Evolutionary conservation across 1,139 yeast genomes (phyloP).

Genomic region (Candida anutae): DNA sequence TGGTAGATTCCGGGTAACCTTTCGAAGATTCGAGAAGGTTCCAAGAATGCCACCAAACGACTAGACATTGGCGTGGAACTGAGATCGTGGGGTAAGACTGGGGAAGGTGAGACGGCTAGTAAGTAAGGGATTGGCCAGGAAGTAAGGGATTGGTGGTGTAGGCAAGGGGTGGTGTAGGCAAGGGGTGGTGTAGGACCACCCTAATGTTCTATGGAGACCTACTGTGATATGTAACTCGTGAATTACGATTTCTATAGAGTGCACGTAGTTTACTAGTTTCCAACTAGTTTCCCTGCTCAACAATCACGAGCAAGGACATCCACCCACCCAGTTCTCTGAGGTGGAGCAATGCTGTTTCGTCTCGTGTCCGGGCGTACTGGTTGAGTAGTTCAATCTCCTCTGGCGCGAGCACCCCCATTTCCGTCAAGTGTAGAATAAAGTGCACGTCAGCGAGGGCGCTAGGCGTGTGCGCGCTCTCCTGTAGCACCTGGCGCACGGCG

Average conservation of each 20-base stretch:
- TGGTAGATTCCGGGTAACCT: conserved; percentile 3
- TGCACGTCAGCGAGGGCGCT: conserved; percentile 68
- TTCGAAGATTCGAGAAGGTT: conserved; percentile 2
- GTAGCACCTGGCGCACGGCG: conserved; percentile 36
- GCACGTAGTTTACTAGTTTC: no score
- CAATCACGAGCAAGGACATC: conserved; percentile 63
- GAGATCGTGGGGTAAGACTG: no score
- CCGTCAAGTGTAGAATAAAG: conserved; percentile 49
- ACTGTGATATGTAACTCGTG: no score
- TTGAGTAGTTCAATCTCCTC: conserved; percentile 45
- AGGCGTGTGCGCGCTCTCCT: conserved; percentile 28
- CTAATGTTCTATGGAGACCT: no score
- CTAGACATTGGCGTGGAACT: no score
- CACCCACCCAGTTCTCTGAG: conserved; percentile 65
- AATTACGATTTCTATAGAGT: no score
- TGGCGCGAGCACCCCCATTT: conserved; percentile 44
- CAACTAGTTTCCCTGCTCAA: not conserved
- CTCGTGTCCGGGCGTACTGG: conserved; percentile 30
- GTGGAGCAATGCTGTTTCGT: conserved; percentile 39
- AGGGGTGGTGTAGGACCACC: no score
- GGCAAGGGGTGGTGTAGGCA: no score
- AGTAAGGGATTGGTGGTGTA: no score
- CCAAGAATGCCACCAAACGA: not conserved
- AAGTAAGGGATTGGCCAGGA: no score
- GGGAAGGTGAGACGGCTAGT: no score